Base-by-base conservation (phyloP, 1,139 yeast genomes). In the Suhomyces anneliseae region DNA sequence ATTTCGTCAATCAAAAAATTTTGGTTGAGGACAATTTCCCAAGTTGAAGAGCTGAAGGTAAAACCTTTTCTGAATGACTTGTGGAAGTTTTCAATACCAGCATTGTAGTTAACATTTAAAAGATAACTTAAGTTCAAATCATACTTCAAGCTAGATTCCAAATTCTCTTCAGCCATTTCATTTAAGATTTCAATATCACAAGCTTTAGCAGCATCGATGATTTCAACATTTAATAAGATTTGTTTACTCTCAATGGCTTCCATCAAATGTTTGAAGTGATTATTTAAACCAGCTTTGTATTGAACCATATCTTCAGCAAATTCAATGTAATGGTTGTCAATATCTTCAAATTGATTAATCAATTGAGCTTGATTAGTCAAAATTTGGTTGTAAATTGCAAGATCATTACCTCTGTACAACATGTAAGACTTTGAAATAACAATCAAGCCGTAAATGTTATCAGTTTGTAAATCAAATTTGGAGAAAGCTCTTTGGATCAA, bases 301-400 rank as follows among this genome's bases (percentile, higher is more conserved):
- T 54, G 54, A 7, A 43, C 39, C 37, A 79, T 60, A 14, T 76
- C 77, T 2, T 64, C 62, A 12, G 69, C 67, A 47, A 76, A 62
- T 36, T 68, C 72, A 37, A 75, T 57, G 54, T 78, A 79, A 50
- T 74, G 75, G 43, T 75, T 69, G 41, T 79, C 83, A 29, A 81
- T 64, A 52, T 81, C 82, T 55, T 79, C 79, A 44, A 82, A 73
- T 58, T 77, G 78, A 41, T 74, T 67, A 15, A 81, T 64, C 51
- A 82, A 56, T 27, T 68, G 64, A 1, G 83, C 66, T 55, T 70
- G 70, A 46, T 63, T 65, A 27, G 65, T 56, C 12, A 65, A 50
- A 19, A 71, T 56, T 49, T 64, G 66, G n/a, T 59, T 53, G 7
- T 57, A 41, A 9, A 53, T 42, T 1, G 41, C 40, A 11, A 55